phyloP scores from a whole-genome alignment of 306 rosid genomes.

The Lathyrus oleraceus region DNA sequence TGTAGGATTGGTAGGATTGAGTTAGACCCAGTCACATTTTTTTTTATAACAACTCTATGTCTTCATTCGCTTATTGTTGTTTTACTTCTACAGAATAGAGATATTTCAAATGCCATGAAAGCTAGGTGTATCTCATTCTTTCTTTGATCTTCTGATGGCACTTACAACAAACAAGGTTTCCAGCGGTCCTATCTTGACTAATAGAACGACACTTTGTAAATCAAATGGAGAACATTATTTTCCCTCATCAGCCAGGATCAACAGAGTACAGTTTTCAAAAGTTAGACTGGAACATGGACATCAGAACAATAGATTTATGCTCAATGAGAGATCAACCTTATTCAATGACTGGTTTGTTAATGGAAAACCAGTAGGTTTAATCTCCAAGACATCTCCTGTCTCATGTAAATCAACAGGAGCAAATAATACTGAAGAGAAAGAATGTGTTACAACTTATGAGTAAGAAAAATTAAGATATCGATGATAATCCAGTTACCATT shows the following conservation, averaged over 20 bases:
- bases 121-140: conserved; percentile 38
- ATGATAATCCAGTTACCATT: background rate
- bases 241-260: conserved; percentile 48
- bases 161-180: conserved; percentile 64
- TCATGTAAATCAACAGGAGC: conserved; percentile 59
- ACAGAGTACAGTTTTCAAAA: conserved; percentile 45
- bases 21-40: no score
- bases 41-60: background rate
- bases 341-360: conserved; percentile 37
- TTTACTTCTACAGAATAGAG: conserved; percentile 40
- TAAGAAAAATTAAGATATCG: conserved; percentile 35
- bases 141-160: conserved; percentile 58
- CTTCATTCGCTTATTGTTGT: conserved; percentile 35
- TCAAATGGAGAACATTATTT: conserved; percentile 48
- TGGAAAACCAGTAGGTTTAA: conserved; percentile 52
- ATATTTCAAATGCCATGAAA: conserved; percentile 41
- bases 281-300: conserved; percentile 46
- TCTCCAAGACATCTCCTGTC: conserved; percentile 50
- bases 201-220: conserved; percentile 47
- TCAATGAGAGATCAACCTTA: conserved; percentile 40
- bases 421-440: conserved; percentile 61
- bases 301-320: conserved; percentile 40
- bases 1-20: no score
- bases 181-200: conserved; percentile 56
- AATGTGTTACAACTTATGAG: conserved; percentile 56